Evolutionary conservation across 495 filamentous ascomycete genomes (phyloP), one percentile per base, ranked within the genome.

Genomic region (Diplogelasinospora grovesii): DNA sequence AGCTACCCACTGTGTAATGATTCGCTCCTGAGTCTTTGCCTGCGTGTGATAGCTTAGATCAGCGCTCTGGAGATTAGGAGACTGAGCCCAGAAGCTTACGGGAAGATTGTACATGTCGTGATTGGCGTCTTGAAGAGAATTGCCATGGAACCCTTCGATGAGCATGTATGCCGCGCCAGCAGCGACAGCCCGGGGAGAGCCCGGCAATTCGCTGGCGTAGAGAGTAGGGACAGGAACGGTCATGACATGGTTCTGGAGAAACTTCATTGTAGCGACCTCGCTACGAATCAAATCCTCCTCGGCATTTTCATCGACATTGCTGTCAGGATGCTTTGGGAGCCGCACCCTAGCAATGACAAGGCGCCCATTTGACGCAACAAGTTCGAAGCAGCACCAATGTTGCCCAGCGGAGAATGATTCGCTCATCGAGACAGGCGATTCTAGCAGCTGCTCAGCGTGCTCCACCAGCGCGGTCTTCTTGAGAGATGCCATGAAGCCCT

Each of bases 401-500:
- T 61, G 49, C 18, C 57, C 53, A 5, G 50, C 57, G 4, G 53
- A 60, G 43, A 60, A 61, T n/a, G 57, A 46, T 19, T 61, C 41
- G 26, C 57, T 52, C 6, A 60, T 53, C 22, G 21, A 46, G 9
- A 48, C 26, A 4, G 31, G 37, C 23, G 45, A 39, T 16, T 49
- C 51, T 13, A 37, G 38, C 21, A 60, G 25, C 15, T 23, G 13
- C 20, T 43, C 24, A 22, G 45, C 45, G 34, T 60, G 55, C 22
- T 39, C 16, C 8, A 47, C 24, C 7, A 60, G 45, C 7, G 45
- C 48, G 3, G 33, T 8, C 31, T 53, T 60, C 37, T 52, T 41
- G 37, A 60, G 45, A 3, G 33, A 41, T 15, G n/a, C 22, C 23
- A 61, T 46, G 18, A 50, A 39, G n/a, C 16, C 20, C 36, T 56